phyloP scores from a whole-genome alignment of 352 stramenopile species.

The Globisporangium ultimum region DNA sequence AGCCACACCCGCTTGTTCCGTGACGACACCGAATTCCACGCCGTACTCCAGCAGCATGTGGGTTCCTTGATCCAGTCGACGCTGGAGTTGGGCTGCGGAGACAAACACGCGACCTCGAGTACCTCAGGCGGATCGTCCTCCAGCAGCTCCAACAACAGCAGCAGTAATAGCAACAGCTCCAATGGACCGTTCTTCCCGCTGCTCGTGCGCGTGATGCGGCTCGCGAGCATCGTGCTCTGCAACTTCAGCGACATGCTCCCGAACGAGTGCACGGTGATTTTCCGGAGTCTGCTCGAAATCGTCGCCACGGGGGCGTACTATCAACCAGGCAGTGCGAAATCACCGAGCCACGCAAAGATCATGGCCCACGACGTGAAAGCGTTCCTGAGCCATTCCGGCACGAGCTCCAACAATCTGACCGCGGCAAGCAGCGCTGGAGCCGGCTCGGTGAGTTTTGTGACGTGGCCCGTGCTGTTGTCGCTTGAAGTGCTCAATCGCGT shows the following conservation, averaged over 20 bases:
- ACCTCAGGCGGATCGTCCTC: constrained; percentile 24
- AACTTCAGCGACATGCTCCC: constrained; percentile 72
- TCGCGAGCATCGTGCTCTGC: constrained; percentile 69
- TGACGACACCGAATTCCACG: constrained; percentile 68
- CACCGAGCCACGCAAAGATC: constrained; percentile 45
- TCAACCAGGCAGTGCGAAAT: constrained; percentile 46
- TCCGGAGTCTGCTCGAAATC: constrained; percentile 69
- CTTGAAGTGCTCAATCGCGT: constrained; percentile 82
- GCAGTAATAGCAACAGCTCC: constrained; percentile 23
- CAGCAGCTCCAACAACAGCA: constrained; percentile 36
- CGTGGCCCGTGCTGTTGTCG: constrained; percentile 76
- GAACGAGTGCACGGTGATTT: constrained; percentile 60
- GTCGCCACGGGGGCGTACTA: constrained; percentile 75
- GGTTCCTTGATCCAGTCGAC: constrained; percentile 65
- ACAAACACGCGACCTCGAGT: constrained; percentile 30
- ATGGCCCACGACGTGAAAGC: constrained; percentile 60
- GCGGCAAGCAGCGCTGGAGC: constrained; percentile 18
- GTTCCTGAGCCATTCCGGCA: constrained; percentile 44
- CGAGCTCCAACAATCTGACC: constrained; percentile 19
- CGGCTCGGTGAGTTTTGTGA: constrained; percentile 64
- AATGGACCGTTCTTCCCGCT: constrained; percentile 67
- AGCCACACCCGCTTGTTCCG: constrained; percentile 65
- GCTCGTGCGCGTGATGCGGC: constrained; percentile 78
- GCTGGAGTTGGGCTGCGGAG: constrained; percentile 63
- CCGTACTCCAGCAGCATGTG: constrained; percentile 80